Conservation (phyloP, 2,329 filamentous ascomycete species). For the Ascochyta rabiei region DNA sequence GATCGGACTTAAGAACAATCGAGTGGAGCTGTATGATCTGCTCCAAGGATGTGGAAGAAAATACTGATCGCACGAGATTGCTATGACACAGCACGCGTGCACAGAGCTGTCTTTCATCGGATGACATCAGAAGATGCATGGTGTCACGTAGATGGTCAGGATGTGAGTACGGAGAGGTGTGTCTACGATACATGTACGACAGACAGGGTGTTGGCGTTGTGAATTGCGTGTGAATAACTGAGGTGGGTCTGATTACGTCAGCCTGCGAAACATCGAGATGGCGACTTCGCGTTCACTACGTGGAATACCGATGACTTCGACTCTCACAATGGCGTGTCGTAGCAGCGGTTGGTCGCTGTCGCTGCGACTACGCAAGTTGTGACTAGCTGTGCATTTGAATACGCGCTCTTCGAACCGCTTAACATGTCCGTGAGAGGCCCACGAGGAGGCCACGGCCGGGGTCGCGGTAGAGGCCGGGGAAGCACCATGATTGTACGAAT, state of each 20-base stretch:
- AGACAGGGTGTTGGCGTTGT: not conserved
- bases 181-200: no score
- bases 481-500: slow-evolving; percentile 25
- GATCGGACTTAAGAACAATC: not conserved
- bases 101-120: not conserved
- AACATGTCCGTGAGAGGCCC: slow-evolving; percentile 35
- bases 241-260: slow-evolving; percentile 7
- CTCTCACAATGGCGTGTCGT: slow-evolving; percentile 19
- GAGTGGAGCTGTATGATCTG: not conserved
- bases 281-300: not conserved
- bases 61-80: slow-evolving; percentile 1
- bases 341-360: slow-evolving; percentile 5
- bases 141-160: not conserved
- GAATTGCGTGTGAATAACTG: no score
- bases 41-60: slow-evolving; percentile 4
- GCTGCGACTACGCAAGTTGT: not conserved
- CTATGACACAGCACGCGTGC: slow-evolving; percentile 7
- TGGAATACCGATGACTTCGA: not conserved
- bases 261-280: not conserved
- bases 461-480: slow-evolving; percentile 26
- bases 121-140: not conserved
- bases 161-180: no score
- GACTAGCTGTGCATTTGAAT: not conserved
- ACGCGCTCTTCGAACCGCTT: not conserved
- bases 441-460: slow-evolving; percentile 17